Percentiles rank a stretch among this genome's conserved stretches.
Evolutionary conservation across 2,329 filamentous ascomycete genomes (phyloP).

Genomic region (Cercospora citrullina): DNA sequence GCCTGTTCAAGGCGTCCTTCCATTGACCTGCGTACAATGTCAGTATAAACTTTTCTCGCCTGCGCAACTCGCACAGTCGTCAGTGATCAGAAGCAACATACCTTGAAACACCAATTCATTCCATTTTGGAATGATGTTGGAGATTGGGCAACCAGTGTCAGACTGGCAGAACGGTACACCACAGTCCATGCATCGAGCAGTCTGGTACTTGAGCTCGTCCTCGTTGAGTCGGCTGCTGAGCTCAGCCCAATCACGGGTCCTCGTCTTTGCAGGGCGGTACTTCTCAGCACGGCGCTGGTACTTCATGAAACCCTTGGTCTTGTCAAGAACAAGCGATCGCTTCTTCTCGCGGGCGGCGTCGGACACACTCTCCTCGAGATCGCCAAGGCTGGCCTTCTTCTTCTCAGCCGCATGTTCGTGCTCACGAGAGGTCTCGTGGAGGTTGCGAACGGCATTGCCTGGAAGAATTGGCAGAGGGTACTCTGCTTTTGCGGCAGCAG

Average conservation of each 20-base stretch:
- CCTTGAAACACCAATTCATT: slow-evolving; percentile 70
- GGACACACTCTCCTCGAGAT: slow-evolving; percentile 88
- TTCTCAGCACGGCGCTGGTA: slow-evolving; percentile 91
- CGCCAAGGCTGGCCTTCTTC: slow-evolving; percentile 69
- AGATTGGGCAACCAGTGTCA: slow-evolving; percentile 92
- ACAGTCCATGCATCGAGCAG: slow-evolving; percentile 97
- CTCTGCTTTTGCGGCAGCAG: slow-evolving; percentile 78
- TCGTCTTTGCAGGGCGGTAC: slow-evolving; percentile 79
- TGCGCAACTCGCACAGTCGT: background rate
- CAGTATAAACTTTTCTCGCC: background rate
- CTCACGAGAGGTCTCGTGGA: slow-evolving; percentile 57
- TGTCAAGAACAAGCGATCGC: slow-evolving; percentile 90
- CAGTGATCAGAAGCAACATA: background rate
- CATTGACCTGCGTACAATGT: slow-evolving; percentile 63
- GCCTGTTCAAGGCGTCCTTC: slow-evolving; percentile 85
- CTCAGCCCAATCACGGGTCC: slow-evolving; percentile 92
- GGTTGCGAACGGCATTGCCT: slow-evolving; percentile 59
- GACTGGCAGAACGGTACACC: slow-evolving; percentile 98
- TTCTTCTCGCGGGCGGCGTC: slow-evolving; percentile 85
- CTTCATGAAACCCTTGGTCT: slow-evolving; percentile 97
- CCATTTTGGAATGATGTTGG: slow-evolving; percentile 97
- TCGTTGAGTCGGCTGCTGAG: slow-evolving; percentile 83
- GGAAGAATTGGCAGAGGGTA: slow-evolving; percentile 78
- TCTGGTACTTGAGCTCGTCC: slow-evolving; percentile 95
- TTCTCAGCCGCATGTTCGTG: slow-evolving; percentile 60